phyloP scores from a whole-genome alignment of 805 yeast genomes.

The Ogataea trehaloabstinens region DNA sequence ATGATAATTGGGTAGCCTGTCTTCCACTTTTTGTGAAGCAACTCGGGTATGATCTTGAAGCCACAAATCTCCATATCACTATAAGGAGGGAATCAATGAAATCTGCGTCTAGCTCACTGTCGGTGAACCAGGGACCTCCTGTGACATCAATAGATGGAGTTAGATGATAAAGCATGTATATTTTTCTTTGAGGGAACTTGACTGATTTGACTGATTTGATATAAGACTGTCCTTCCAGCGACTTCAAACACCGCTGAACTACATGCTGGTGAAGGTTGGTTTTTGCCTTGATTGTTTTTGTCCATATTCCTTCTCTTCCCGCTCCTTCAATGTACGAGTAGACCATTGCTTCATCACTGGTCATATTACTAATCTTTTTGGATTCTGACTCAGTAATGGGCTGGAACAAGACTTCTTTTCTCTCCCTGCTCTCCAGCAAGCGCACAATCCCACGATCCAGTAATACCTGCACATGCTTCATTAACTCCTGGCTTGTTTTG shows the following conservation, averaged over 20 bases:
- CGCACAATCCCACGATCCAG: slow-evolving; percentile 56
- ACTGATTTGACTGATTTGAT: slow-evolving; percentile 91
- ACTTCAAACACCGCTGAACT: slow-evolving; percentile 78
- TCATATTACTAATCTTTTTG: slow-evolving; percentile 70
- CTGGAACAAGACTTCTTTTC: slow-evolving; percentile 62
- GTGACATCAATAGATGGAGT: slow-evolving; percentile 96
- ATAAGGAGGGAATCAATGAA: slow-evolving; percentile 81
- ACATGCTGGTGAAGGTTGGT: slow-evolving; percentile 90
- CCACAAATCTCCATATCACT: slow-evolving; percentile 85
- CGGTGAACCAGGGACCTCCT: slow-evolving; percentile 99
- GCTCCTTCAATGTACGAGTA: slow-evolving; percentile 90
- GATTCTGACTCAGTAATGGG: slow-evolving; percentile 77
- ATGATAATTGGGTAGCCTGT: slow-evolving; percentile 27
- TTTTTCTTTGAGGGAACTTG: slow-evolving; percentile 87
- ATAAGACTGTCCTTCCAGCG: slow-evolving; percentile 73
- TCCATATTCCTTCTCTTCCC: slow-evolving; percentile 96
- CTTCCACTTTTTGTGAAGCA: slow-evolving; percentile 48
- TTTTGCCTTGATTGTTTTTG: slow-evolving; percentile 82
- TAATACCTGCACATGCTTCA: slow-evolving; percentile 44
- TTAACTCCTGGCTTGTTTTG: slow-evolving; percentile 39
- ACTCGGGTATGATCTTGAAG: slow-evolving; percentile 71
- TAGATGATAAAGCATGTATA: slow-evolving; percentile 89
- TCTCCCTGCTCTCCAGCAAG: slow-evolving; percentile 59
- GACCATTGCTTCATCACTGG: slow-evolving; percentile 84
- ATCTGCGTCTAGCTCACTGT: slow-evolving; percentile 89